phyloP scores from a whole-genome alignment of 495 filamentous ascomycete species.

The Trichoderma virens region DNA sequence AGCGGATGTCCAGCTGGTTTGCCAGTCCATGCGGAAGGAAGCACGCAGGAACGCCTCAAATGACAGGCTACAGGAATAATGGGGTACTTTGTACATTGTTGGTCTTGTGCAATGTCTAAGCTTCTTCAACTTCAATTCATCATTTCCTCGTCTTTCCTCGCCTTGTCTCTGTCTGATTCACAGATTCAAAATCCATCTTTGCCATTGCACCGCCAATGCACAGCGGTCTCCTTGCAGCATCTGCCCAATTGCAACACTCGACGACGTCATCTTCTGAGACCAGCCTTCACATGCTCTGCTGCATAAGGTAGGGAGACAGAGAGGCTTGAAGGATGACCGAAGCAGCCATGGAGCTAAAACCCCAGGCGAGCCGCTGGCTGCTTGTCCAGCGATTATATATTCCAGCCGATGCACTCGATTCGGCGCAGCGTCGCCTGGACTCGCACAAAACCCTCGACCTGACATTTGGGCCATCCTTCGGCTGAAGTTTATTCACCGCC shows the following conservation, averaged over 20 bases:
- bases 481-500: slow-evolving; percentile 8
- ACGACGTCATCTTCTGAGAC: no score
- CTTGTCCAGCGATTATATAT: background rate
- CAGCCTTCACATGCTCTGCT: no score
- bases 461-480: background rate
- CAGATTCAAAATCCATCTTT: no score
- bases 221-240: no score
- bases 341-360: no score
- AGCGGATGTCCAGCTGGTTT: no score
- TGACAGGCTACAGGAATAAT: background rate
- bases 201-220: no score
- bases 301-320: no score
- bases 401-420: background rate
- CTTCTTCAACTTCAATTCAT: background rate
- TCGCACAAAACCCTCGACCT: background rate
- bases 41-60: background rate
- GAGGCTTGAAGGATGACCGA: no score
- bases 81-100: background rate
- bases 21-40: background rate
- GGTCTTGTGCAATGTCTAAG: background rate
- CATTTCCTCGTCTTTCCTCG: no score
- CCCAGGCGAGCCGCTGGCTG: background rate
- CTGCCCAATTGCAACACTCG: no score
- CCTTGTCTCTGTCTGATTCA: no score
- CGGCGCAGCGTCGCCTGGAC: background rate